Conservation (phyloP, 345 rosid genomes). For the Bretschneidera sinensis region DNA sequence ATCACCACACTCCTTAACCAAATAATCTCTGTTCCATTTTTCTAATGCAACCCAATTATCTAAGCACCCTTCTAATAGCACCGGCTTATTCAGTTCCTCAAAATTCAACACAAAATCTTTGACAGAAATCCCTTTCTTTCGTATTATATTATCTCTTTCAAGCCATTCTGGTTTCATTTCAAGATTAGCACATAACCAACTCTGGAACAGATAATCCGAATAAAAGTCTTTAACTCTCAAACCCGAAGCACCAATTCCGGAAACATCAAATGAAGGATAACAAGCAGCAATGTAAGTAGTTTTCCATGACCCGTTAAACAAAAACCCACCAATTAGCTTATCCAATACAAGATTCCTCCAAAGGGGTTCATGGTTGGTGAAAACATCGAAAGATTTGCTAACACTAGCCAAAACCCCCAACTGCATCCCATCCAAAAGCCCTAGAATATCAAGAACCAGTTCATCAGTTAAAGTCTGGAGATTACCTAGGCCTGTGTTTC, state of each 20-base stretch:
- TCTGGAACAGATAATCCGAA: slow-evolving; percentile 88
- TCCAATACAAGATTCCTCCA: slow-evolving; percentile 92
- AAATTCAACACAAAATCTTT: slow-evolving; percentile 64
- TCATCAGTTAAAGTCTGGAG: slow-evolving; percentile 68
- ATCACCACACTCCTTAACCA: slow-evolving; percentile 46
- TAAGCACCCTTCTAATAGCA: slow-evolving; percentile 82
- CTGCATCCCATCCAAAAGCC: slow-evolving; percentile 48
- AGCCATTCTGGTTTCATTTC: slow-evolving; percentile 97
- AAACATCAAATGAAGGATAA: slow-evolving; percentile 33
- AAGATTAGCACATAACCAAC: slow-evolving; percentile 96
- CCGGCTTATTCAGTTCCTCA: slow-evolving; percentile 88
- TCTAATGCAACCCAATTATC: slow-evolving; percentile 63
- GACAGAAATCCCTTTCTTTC: slow-evolving; percentile 67
- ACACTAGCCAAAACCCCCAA: slow-evolving; percentile 69
- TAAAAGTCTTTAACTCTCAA: slow-evolving; percentile 69
- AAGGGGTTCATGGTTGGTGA: slow-evolving; percentile 66
- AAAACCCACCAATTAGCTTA: slow-evolving; percentile 49
- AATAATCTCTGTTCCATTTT: slow-evolving; percentile 77
- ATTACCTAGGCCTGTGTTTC: slow-evolving; percentile 82
- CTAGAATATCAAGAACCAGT: slow-evolving; percentile 73
- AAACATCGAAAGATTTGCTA: slow-evolving; percentile 72
- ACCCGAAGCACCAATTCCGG: slow-evolving; percentile 13
- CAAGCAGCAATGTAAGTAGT: slow-evolving; percentile 50
- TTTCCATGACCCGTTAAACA: slow-evolving; percentile 69
- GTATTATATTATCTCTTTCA: slow-evolving; percentile 64